A percentile compares a stretch with the other conserved stretches of the same genome.
Evolutionary conservation across 163 green algal species (phyloP).

Genomic region (Scenedesmus sp.): DNA sequence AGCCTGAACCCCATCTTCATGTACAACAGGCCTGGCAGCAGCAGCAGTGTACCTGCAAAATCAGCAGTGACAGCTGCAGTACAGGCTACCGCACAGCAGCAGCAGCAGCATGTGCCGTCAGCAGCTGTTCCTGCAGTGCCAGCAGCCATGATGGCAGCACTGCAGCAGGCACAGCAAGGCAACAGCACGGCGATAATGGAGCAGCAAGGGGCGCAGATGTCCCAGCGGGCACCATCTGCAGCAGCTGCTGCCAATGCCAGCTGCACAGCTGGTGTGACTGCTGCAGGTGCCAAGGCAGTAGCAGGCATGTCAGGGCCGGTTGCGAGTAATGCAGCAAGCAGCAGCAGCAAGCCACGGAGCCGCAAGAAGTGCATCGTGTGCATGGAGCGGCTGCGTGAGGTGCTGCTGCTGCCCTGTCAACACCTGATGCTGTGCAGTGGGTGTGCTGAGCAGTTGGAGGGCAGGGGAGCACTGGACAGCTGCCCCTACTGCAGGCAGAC

Average conservation of each 20-base stretch:
- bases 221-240: neutral
- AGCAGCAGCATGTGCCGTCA: neutral
- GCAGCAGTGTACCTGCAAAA: neutral
- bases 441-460: neutral
- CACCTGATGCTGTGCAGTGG: slow-evolving; percentile 24
- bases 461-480: neutral
- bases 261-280: neutral
- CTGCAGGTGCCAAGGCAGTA: neutral
- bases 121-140: slow-evolving; percentile 14
- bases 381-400: neutral
- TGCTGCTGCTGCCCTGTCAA: slow-evolving; percentile 49
- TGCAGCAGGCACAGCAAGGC: neutral
- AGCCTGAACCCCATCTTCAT: slow-evolving; percentile 35
- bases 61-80: neutral
- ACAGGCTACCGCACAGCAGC: neutral
- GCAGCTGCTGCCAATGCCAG: neutral
- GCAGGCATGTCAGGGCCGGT: neutral
- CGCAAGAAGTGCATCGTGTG: neutral
- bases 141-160: neutral
- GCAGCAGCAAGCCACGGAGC: neutral
- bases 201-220: neutral
- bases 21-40: slow-evolving; percentile 25
- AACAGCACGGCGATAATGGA: neutral
- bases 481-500: neutral
- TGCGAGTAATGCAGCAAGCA: neutral